phyloP scores from a whole-genome alignment of 768 basidiomycete genomes.

The Rhodotorula graminis region DNA sequence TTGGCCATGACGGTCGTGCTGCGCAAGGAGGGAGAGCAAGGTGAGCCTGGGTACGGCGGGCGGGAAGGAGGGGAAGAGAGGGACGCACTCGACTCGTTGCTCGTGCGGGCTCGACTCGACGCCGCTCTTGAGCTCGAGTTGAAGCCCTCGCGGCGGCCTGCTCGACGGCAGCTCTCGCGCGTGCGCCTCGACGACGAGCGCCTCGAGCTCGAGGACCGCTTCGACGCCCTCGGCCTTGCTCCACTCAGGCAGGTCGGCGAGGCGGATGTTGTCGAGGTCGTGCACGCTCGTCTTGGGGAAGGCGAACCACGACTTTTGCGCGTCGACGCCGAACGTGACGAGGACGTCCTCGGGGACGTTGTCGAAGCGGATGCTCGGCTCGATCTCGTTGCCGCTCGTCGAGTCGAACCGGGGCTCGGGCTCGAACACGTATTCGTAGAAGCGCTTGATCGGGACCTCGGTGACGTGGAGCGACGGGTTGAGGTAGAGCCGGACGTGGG shows the following conservation, averaged over 20 bases:
- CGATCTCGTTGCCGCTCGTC: slow-evolving; percentile 55
- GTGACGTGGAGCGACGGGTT: slow-evolving; percentile 60
- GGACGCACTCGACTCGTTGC: slow-evolving; percentile 6
- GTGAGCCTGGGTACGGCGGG: not conserved
- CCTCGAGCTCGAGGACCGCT: slow-evolving; percentile 80
- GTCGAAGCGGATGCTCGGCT: slow-evolving; percentile 61
- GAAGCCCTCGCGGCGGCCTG: slow-evolving; percentile 78
- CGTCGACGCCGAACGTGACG: slow-evolving; percentile 89
- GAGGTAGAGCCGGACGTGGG: slow-evolving; percentile 66
- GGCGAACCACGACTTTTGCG: slow-evolving; percentile 86
- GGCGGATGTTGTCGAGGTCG: slow-evolving; percentile 92
- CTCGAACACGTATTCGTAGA: slow-evolving; percentile 74
- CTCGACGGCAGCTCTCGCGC: slow-evolving; percentile 66
- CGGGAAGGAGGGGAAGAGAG: not conserved
- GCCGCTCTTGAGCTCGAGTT: slow-evolving; percentile 67
- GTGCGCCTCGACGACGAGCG: slow-evolving; percentile 89
- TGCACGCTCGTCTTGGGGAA: slow-evolving; percentile 80
- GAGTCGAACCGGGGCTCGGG: slow-evolving; percentile 61
- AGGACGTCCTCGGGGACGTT: slow-evolving; percentile 78
- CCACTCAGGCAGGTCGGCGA: slow-evolving; percentile 59
- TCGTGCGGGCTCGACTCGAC: slow-evolving; percentile 32
- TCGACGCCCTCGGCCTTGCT: slow-evolving; percentile 59
- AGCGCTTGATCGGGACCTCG: slow-evolving; percentile 87
- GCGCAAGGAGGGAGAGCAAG: not conserved
- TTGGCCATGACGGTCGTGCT: slow-evolving; percentile 89